A percentile compares a stretch with the other conserved stretches of the same genome.
These are phyloP conservation scores for Marvania coccoides DNA, from an alignment of 139 green algal genomes.

Conservation along the genomic window DNA sequence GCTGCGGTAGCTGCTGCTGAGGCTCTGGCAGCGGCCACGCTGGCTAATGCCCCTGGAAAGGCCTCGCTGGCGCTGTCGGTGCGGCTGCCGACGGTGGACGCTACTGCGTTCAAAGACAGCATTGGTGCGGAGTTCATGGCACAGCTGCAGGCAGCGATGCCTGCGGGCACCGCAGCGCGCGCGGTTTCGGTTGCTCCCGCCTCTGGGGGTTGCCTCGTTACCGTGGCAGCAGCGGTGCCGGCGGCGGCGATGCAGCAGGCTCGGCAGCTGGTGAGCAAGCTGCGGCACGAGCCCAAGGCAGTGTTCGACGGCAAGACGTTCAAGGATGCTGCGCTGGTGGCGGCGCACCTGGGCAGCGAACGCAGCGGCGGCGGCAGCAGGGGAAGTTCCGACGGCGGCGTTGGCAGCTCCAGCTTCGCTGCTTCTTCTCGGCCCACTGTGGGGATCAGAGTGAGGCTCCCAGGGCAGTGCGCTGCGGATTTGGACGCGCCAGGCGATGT, in stretches of 20 bases:
- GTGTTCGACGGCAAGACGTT: background rate
- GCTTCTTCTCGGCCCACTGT: too few species aligned
- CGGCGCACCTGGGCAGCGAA: background rate
- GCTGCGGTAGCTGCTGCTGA: constrained; percentile 3
- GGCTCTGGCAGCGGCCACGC: background rate
- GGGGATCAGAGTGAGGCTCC: too few species aligned
- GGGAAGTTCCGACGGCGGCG: too few species aligned
- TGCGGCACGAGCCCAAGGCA: background rate
- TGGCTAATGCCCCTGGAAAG: background rate
- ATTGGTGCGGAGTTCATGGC: background rate
- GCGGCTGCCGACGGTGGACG: background rate
- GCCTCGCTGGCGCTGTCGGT: background rate
- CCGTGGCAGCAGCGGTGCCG: background rate
- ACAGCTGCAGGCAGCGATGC: background rate
- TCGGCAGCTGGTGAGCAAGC: background rate
- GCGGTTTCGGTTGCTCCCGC: background rate
- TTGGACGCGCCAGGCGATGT: too few species aligned
- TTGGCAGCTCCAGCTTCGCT: too few species aligned
- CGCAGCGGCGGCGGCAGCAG: too few species aligned
- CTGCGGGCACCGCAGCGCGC: background rate
- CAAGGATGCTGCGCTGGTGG: background rate
- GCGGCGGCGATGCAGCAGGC: background rate
- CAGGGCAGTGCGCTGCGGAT: too few species aligned
- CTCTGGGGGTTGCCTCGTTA: background rate
- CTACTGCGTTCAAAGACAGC: background rate